A percentile compares a stretch with the other conserved stretches of the same genome.
phyloP scores from a whole-genome alignment of 169 alveolate genomes.

The Eimeria tenella region DNA sequence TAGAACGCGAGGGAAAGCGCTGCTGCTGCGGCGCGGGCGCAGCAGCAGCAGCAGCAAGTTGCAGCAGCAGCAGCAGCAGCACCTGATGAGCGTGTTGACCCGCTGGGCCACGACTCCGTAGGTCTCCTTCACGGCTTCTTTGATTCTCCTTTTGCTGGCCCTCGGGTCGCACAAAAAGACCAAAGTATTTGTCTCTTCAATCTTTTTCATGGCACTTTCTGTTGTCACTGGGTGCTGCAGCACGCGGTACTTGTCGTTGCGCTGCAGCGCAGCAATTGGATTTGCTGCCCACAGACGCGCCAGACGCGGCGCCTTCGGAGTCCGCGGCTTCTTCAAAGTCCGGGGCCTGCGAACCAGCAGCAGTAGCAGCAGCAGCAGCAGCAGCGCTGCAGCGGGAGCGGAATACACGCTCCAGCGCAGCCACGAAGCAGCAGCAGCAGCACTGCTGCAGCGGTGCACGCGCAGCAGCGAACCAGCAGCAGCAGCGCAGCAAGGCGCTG shows the following conservation, averaged over 20 bases:
- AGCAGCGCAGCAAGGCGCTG: too few species aligned
- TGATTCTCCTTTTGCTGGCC: conserved; percentile 96
- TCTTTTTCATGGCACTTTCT: conserved; percentile 98
- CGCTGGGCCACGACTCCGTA: conserved; percentile 94
- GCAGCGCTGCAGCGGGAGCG: too few species aligned
- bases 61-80: neutral
- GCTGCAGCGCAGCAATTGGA: conserved; percentile 34
- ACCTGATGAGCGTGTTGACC: conserved; percentile 97
- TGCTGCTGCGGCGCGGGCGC: too few species aligned
- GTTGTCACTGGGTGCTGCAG: conserved; percentile 97
- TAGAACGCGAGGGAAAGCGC: too few species aligned
- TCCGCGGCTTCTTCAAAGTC: conserved; percentile 39
- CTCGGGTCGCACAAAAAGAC: conserved; percentile 84
- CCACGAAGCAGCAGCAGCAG: too few species aligned
- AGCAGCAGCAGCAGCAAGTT: neutral
- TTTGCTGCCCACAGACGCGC: neutral
- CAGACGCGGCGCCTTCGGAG: conserved; percentile 9
- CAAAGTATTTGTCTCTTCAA: conserved; percentile 98
- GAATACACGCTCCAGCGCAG: too few species aligned
- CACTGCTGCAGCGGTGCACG: too few species aligned
- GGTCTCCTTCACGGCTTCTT: conserved; percentile 95
- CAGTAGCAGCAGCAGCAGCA: too few species aligned
- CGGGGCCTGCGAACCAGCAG: neutral
- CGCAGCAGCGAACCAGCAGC: too few species aligned
- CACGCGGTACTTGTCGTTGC: conserved; percentile 92